Percentiles rank a stretch among this genome's conserved stretches.
Conservation (phyloP, 352 stramenopile genomes). For the Peronosclerospora sorghi region DNA sequence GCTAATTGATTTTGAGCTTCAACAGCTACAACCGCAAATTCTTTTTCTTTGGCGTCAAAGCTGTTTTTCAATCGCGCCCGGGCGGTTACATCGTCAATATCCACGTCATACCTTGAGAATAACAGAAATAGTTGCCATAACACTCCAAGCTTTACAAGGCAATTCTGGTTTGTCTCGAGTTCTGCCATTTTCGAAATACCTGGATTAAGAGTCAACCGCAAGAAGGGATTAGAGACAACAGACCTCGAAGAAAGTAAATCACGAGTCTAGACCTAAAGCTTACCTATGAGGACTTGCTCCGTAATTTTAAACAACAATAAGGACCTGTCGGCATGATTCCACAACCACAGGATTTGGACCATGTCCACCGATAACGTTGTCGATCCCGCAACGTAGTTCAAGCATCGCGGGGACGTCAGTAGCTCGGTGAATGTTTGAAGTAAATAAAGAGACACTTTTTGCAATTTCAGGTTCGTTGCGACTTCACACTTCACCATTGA, state of each 20-base stretch:
- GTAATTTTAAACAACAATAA: conserved; percentile 54
- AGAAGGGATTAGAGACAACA: too few relatives aligned
- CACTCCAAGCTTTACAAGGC: conserved; percentile 36
- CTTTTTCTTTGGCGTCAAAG: conserved; percentile 22
- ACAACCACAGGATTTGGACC: conserved; percentile 62
- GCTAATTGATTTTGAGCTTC: conserved; percentile 65
- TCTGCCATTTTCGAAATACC: conserved; percentile 52
- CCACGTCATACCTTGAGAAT: conserved; percentile 55
- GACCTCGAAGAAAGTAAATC: too few relatives aligned
- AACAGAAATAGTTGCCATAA: conserved; percentile 63
- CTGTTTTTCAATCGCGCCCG: conserved; percentile 29
- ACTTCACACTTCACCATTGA: conserved; percentile 32
- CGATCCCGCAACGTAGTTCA: conserved; percentile 50
- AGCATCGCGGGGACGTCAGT: conserved; percentile 36
- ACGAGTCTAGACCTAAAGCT: too few relatives aligned
- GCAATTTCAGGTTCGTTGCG: conserved; percentile 20
- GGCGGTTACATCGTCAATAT: conserved; percentile 43
- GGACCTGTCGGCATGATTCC: conserved; percentile 41
- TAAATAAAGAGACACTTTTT: conserved; percentile 48
- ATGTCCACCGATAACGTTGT: conserved; percentile 61
- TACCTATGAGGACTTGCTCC: conserved; percentile 73
- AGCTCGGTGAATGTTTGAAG: conserved; percentile 65
- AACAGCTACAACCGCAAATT: conserved; percentile 28
- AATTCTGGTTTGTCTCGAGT: conserved; percentile 44
- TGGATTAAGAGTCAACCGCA: too few relatives aligned